Evolutionary conservation across 176 grass and related monocot species (phyloP).

Genomic region (Oryza meyeriana): DNA sequence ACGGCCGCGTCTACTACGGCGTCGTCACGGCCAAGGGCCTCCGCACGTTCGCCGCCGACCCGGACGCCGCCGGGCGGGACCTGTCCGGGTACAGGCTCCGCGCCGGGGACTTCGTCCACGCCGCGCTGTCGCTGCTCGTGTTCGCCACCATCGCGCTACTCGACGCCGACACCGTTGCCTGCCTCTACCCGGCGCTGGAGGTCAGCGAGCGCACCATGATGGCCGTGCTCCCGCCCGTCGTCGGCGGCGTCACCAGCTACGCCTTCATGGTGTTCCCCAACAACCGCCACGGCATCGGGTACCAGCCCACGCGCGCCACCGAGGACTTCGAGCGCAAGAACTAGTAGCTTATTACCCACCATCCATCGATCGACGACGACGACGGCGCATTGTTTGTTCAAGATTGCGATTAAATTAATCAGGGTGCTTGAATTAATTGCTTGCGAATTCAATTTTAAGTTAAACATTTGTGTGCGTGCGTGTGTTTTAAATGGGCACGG

Average conservation of each 20-base stretch:
- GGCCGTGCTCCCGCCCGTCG: slow-evolving; percentile 57
- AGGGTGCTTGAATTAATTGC: not conserved
- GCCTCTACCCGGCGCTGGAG: slow-evolving; percentile 66
- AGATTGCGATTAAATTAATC: not conserved
- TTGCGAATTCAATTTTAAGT: not conserved
- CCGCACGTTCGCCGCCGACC: slow-evolving; percentile 52
- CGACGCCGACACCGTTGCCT: slow-evolving; percentile 49
- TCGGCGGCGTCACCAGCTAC: slow-evolving; percentile 54
- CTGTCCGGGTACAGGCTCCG: slow-evolving; percentile 59
- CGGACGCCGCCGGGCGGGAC: slow-evolving; percentile 29
- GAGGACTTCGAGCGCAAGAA: slow-evolving; percentile 40
- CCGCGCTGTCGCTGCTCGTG: slow-evolving; percentile 50
- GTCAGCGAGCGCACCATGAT: slow-evolving; percentile 46
- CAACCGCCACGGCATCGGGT: slow-evolving; percentile 68
- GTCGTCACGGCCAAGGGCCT: slow-evolving; percentile 50
- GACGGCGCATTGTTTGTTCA: not conserved
- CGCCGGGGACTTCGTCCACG: slow-evolving; percentile 64
- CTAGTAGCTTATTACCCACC: not conserved
- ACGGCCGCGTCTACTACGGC: slow-evolving; percentile 77
- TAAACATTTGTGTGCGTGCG: not conserved
- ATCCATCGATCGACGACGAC: no score
- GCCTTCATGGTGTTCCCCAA: slow-evolving; percentile 66
- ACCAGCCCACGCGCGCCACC: slow-evolving; percentile 42
- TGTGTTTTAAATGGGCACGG: not conserved
- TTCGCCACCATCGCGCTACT: slow-evolving; percentile 66